phyloP scores from a whole-genome alignment of 2,329 filamentous ascomycete species.

The Penicillium sp. region DNA sequence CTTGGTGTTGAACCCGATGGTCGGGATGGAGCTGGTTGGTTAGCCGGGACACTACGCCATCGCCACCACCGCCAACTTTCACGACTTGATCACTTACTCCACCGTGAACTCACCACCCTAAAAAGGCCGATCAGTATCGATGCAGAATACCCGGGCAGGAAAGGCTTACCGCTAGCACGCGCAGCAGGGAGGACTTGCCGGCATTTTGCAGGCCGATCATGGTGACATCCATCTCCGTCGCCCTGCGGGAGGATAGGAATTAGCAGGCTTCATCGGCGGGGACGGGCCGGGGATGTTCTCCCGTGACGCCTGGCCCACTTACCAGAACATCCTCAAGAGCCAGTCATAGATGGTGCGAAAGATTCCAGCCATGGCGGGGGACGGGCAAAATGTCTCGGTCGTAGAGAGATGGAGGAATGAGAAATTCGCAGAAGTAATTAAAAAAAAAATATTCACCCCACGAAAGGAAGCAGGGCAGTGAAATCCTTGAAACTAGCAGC shows the following conservation, averaged over 20 bases:
- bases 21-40: slow-evolving; percentile 81
- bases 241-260: slow-evolving; percentile 58
- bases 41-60: slow-evolving; percentile 3
- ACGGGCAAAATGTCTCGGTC: not conserved
- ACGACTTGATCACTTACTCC: slow-evolving; percentile 67
- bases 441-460: not conserved
- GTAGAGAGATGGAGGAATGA: not conserved
- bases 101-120: slow-evolving; percentile 98
- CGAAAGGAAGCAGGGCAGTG: not conserved
- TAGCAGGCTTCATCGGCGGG: slow-evolving; percentile 28
- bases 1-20: slow-evolving; percentile 99
- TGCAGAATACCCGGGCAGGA: not conserved
- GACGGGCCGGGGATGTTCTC: slow-evolving; percentile 33
- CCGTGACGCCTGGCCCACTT: slow-evolving; percentile 43
- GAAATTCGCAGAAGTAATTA: not conserved
- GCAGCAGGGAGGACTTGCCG: slow-evolving; percentile 91
- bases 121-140: slow-evolving; percentile 18
- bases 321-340: slow-evolving; percentile 97
- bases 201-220: slow-evolving; percentile 98
- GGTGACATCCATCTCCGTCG: slow-evolving; percentile 98
- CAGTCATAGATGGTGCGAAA: slow-evolving; percentile 97
- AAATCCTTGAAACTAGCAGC: not conserved
- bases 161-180: slow-evolving; percentile 84
- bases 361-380: slow-evolving; percentile 72
- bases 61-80: slow-evolving; percentile 2